Conservation (phyloP, 768 basidiomycete species). For the Xerocomellus intermedius region DNA sequence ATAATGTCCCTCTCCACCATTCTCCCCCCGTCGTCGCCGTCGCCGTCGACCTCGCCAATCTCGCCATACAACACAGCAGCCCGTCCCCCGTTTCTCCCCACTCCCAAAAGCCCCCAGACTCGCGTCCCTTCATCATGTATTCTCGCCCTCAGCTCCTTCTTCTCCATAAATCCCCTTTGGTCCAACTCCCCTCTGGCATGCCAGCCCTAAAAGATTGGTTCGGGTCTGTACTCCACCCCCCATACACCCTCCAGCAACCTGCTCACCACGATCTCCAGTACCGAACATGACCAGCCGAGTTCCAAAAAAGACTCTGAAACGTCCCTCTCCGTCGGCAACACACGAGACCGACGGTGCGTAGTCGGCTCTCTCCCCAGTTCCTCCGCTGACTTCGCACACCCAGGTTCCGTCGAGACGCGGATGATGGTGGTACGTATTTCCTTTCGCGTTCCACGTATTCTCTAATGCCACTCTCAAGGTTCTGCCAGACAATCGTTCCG, state of each 20-base stretch:
- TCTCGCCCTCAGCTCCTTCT: slow-evolving; percentile 65
- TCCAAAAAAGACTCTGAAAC: slow-evolving; percentile 63
- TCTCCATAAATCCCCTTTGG: slow-evolving; percentile 73
- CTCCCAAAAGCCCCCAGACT: slow-evolving; percentile 21
- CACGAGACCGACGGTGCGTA: slow-evolving; percentile 68
- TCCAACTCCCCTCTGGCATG: slow-evolving; percentile 71
- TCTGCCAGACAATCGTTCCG: slow-evolving; percentile 67
- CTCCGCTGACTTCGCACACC: slow-evolving; percentile 11
- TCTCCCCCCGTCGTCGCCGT: slow-evolving; percentile 26
- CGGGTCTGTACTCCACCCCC: slow-evolving; percentile 53
- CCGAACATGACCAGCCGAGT: slow-evolving; percentile 44
- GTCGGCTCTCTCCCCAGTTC: not conserved
- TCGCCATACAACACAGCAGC: slow-evolving; percentile 25
- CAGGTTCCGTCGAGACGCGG: slow-evolving; percentile 75
- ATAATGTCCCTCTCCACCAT: slow-evolving; percentile 19
- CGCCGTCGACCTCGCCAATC: slow-evolving; percentile 33
- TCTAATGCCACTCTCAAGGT: slow-evolving; percentile 38
- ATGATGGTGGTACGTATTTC: slow-evolving; percentile 60
- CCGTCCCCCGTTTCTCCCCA: slow-evolving; percentile 13
- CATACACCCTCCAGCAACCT: slow-evolving; percentile 2
- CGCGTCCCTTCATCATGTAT: slow-evolving; percentile 60
- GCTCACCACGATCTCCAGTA: slow-evolving; percentile 34
- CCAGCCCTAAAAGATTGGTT: slow-evolving; percentile 86
- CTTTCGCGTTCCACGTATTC: slow-evolving; percentile 1
- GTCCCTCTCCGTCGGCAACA: slow-evolving; percentile 45